phyloP scores from a whole-genome alignment of 148 eudicot species.

The Nepenthes gracilis region DNA sequence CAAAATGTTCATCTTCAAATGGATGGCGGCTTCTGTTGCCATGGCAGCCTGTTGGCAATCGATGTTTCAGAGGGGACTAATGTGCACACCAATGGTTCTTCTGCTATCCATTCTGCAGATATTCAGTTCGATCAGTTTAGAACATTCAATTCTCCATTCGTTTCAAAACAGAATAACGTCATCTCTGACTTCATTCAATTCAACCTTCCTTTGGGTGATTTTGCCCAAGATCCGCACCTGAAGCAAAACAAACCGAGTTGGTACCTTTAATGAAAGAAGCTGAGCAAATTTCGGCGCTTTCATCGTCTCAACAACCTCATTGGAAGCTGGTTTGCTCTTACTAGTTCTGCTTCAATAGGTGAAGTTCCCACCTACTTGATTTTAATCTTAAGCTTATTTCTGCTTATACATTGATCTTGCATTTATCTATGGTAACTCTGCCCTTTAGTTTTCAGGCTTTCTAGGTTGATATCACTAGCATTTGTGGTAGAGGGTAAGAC shows the following conservation, averaged over 20 bases:
- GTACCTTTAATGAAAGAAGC: not conserved
- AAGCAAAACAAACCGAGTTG: not conserved
- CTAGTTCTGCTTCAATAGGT: too few relatives aligned
- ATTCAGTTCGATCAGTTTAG: conserved; percentile 23
- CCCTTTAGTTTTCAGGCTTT: too few relatives aligned
- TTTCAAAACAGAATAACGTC: not conserved
- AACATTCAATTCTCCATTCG: conserved; percentile 19
- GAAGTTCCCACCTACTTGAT: too few relatives aligned
- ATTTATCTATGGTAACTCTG: too few relatives aligned
- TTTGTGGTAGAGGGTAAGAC: too few relatives aligned
- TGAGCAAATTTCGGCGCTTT: too few relatives aligned
- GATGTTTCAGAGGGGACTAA: conserved; percentile 15
- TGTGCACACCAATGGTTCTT: conserved; percentile 7
- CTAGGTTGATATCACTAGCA: too few relatives aligned
- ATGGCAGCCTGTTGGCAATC: conserved; percentile 11
- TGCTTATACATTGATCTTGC: too few relatives aligned
- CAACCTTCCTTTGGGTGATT: conserved; percentile 4
- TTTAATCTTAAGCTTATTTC: too few relatives aligned
- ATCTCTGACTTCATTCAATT: not conserved
- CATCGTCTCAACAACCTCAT: too few relatives aligned
- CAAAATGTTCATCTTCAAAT: conserved; percentile 6
- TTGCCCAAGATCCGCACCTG: not conserved
- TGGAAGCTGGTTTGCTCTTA: too few relatives aligned
- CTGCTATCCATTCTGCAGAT: conserved; percentile 1
- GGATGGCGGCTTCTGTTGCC: conserved; percentile 12